Conservation (phyloP, 805 yeast species). For the Kazachstania kunashirensis region DNA sequence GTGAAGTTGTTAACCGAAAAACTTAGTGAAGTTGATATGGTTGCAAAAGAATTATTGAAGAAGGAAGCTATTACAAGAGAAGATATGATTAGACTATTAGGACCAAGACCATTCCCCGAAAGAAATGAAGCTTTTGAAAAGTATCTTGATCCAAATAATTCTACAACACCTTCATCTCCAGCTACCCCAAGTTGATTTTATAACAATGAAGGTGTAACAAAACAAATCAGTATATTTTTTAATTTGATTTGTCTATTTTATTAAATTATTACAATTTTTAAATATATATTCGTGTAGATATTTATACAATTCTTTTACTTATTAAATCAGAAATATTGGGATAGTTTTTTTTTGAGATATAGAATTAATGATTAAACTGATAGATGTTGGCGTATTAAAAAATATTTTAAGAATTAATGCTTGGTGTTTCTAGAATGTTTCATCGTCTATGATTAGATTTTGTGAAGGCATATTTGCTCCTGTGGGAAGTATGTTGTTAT, state of each 20-base stretch:
- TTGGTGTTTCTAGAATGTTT: slow-evolving; percentile 22
- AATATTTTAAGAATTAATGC: too few species aligned
- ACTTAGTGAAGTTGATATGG: slow-evolving; percentile 62
- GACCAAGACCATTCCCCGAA: slow-evolving; percentile 88
- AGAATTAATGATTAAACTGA: too few species aligned
- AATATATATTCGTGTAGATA: slow-evolving; percentile 7
- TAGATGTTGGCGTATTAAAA: too few species aligned
- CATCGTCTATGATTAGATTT: slow-evolving; percentile 29
- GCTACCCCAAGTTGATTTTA: slow-evolving; percentile 2
- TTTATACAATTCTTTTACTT: background rate
- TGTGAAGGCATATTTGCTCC: slow-evolving; percentile 9
- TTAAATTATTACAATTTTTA: background rate
- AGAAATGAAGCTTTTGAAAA: slow-evolving; percentile 87
- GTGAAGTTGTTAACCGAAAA: slow-evolving; percentile 54
- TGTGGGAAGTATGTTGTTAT: background rate
- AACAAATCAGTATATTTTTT: background rate
- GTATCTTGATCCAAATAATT: slow-evolving; percentile 45
- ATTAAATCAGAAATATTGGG: background rate
- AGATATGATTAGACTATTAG: slow-evolving; percentile 84
- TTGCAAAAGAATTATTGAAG: slow-evolving; percentile 74
- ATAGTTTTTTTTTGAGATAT: too few species aligned
- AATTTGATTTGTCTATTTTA: slow-evolving; percentile 1
- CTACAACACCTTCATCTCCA: slow-evolving; percentile 6
- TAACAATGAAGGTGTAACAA: background rate
- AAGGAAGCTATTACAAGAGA: slow-evolving; percentile 91